These are phyloP conservation scores for Xylaria multiplex DNA, from an alignment of 2,329 filamentous ascomycete species.

Conservation along the genomic window DNA sequence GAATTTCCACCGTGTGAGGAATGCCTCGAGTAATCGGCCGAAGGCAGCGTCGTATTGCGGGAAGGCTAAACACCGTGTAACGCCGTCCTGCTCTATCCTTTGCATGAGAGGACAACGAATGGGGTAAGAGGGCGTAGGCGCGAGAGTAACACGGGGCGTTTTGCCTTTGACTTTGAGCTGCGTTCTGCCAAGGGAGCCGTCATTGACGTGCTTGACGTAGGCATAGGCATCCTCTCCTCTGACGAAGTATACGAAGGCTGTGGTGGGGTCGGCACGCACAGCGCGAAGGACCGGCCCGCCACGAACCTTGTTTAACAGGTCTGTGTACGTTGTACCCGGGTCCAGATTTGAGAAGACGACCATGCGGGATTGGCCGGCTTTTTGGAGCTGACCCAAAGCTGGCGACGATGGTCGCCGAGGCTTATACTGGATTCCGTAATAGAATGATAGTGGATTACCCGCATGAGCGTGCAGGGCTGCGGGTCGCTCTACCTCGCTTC, in stretches of 20 bases:
- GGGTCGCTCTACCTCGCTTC: no score
- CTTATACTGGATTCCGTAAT: slow-evolving; percentile 6
- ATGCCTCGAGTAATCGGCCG: not conserved
- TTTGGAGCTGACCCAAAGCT: no score
- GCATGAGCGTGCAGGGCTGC: no score
- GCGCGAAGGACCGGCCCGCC: slow-evolving; percentile 34
- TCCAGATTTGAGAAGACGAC: slow-evolving; percentile 34
- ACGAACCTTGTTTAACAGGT: slow-evolving; percentile 33
- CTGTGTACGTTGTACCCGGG: not conserved
- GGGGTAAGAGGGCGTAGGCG: slow-evolving; percentile 25
- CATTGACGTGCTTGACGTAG: slow-evolving; percentile 9
- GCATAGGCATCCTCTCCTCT: not conserved
- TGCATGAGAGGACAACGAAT: not conserved
- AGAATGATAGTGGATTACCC: slow-evolving; percentile 1
- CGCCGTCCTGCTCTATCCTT: not conserved
- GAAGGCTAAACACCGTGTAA: slow-evolving; percentile 17
- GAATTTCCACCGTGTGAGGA: not conserved
- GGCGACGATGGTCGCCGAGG: not conserved
- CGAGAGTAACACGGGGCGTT: slow-evolving; percentile 1
- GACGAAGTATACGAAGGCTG: slow-evolving; percentile 17
- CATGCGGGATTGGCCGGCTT: slow-evolving; percentile 29
- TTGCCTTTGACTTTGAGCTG: not conserved
- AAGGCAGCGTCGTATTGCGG: not conserved
- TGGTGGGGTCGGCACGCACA: not conserved
- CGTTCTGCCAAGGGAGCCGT: not conserved